phyloP scores from a whole-genome alignment of 345 rosid species.

The Eucalyptus rudis region DNA sequence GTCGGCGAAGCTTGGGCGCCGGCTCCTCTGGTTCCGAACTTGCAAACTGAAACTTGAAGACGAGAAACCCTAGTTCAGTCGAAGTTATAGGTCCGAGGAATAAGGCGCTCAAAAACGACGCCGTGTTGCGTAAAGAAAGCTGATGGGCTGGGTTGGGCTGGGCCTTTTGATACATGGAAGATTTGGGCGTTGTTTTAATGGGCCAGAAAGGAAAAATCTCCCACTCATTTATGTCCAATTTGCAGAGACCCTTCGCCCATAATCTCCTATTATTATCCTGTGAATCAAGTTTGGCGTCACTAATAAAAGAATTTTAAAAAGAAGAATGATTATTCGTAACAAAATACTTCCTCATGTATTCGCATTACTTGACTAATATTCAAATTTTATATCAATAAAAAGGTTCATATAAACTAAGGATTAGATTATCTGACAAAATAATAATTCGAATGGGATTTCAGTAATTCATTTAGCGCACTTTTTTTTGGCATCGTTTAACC shows the following conservation, averaged over 20 bases:
- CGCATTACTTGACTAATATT: not conserved
- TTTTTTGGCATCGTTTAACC: no score
- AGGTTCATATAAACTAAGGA: not conserved
- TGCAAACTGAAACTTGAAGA: not conserved
- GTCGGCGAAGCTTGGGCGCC: not conserved
- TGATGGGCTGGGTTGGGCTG: not conserved
- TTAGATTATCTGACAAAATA: no score
- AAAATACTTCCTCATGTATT: not conserved
- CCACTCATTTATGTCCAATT: not conserved
- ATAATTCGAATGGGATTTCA: accelerated
- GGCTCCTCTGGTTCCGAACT: not conserved
- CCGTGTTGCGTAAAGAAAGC: not conserved
- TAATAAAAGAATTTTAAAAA: not conserved
- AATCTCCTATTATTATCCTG: not conserved
- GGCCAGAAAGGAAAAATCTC: not conserved
- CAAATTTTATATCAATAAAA: not conserved
- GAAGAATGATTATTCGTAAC: not conserved
- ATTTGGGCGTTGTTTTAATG: not conserved
- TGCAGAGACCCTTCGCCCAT: not conserved
- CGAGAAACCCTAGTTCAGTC: not conserved
- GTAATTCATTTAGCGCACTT: not conserved
- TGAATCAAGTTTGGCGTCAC: not conserved
- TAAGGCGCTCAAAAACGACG: not conserved
- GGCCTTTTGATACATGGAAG: not conserved
- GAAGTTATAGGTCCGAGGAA: not conserved